Base-by-base conservation (phyloP, 179 eudicot species). In the Silene coronaria region DNA sequence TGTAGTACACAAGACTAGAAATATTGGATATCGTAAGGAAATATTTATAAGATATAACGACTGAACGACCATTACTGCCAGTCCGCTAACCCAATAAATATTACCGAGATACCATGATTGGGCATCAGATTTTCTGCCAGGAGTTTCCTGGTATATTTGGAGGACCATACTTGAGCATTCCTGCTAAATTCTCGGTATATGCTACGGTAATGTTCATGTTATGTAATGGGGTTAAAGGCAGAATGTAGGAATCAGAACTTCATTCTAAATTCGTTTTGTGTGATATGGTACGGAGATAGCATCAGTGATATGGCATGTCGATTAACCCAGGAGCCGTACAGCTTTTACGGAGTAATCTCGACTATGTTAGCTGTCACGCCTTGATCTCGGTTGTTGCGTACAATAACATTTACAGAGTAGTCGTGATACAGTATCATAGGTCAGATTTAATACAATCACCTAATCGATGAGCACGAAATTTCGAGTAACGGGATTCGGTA, bases 141-240 rank as follows among this genome's bases (percentile, higher is more conserved):
- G 71, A 14, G 19, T 7, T 62, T 59, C 30, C 36, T 11, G 46
- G 30, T 16, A 75, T 26, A 70, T 60, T 60, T 28, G n/a, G 55
- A 55, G 64, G 78, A 70, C 42, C 69, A 45, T 7, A 55, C 69
- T 22, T 17, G 36, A 24, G 61, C 26, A 24, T n/a, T 69, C 36
- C 14, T 45, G 42, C 62, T 6, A 45, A 42, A 45, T 45, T 2
- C 51, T 45, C 51, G 51, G 53, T 57, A 21, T 19, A 57, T 68
- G 74, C 22, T 30, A 63, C 51, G 12, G 14, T 45, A 12, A 45
- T 42, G 26, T 58, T 66, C 32, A 48, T 65, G 27, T 46, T 21
- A 8, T 17, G 27, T 36, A 27, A 64, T 53, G 73, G 66, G 7
- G 17, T 32, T 13, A 57, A 34, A 60, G 17, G 66, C 36, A 4